Conservation (phyloP, 208 protist species). For the Acanthamoeba culbertsoni region DNA sequence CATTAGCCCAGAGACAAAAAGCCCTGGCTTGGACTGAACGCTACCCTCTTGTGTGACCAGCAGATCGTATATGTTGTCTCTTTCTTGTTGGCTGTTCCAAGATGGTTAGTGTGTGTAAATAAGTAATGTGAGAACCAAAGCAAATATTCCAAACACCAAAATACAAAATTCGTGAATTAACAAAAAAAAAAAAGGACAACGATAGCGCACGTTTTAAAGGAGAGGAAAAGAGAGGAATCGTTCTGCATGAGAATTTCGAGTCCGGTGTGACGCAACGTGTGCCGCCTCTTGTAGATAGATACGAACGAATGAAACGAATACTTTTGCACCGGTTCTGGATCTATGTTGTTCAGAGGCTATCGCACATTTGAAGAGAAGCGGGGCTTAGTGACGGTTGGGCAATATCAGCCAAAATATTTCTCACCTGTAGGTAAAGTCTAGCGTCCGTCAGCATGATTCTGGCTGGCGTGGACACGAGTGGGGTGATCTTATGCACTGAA, state of each 20-base stretch:
- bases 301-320: conserved; percentile 67
- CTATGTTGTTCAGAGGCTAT: conserved; percentile 83
- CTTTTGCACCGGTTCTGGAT: conserved; percentile 72
- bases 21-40: no score
- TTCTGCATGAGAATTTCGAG: conserved; percentile 76
- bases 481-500: conserved; percentile 38
- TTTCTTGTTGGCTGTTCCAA: not conserved
- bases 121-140: no score
- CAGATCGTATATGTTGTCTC: conserved; percentile 11
- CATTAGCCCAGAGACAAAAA: no score
- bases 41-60: conserved; percentile 17
- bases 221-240: conserved; percentile 56
- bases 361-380: not conserved
- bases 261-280: conserved; percentile 75
- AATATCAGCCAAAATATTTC: no score
- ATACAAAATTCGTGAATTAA: not conserved
- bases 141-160: no score
- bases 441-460: conserved; percentile 63
- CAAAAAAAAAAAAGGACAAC: not conserved
- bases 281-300: conserved; percentile 65
- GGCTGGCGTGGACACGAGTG: conserved; percentile 50
- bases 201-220: conserved; percentile 51
- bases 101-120: no score
- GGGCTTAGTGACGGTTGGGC: conserved; percentile 59
- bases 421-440: conserved; percentile 79